Percentiles rank a stretch among this genome's conserved stretches.
Evolutionary conservation across 441 rosid genomes (phyloP).

Genomic region (Viola pubescens): DNA sequence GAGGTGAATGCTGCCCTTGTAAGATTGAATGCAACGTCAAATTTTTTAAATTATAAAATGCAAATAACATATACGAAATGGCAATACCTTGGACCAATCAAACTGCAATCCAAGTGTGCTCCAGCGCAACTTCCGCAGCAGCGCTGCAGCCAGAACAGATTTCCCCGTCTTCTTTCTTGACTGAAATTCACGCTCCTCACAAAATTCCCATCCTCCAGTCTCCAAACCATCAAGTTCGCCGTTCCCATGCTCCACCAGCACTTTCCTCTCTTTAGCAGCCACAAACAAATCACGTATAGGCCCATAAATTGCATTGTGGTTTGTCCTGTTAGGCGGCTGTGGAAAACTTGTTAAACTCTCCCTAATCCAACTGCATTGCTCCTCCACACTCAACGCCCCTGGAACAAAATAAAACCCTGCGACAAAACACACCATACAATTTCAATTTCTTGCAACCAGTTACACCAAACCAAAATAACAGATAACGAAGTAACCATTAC

Average conservation of each 20-base stretch:
- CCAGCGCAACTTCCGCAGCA: constrained; percentile 79
- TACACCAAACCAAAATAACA: not conserved
- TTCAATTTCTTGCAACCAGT: not conserved
- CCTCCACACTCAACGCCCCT: constrained; percentile 58
- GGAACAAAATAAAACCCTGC: constrained; percentile 82
- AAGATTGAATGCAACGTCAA: no score
- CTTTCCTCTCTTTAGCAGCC: constrained; percentile 46
- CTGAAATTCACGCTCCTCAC: constrained; percentile 28
- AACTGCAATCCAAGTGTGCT: constrained; percentile 89
- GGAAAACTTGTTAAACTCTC: constrained; percentile 69
- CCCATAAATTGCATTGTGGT: constrained; percentile 79
- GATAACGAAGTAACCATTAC: not conserved
- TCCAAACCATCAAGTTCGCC: constrained; percentile 16
- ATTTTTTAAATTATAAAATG: no score
- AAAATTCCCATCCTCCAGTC: constrained; percentile 45
- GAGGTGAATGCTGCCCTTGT: no score
- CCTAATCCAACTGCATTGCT: constrained; percentile 74
- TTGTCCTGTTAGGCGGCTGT: constrained; percentile 85
- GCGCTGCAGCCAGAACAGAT: constrained; percentile 36
- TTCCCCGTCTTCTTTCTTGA: constrained; percentile 33
- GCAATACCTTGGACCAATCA: constrained; percentile 79
- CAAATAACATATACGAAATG: not conserved
- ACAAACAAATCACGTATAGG: constrained; percentile 53
- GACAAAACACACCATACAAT: not conserved
- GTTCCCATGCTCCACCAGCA: constrained; percentile 38